Percentiles rank a stretch among this genome's conserved stretches.
Conservation (phyloP, 331 rosid species). For the Rosa hybrid region DNA sequence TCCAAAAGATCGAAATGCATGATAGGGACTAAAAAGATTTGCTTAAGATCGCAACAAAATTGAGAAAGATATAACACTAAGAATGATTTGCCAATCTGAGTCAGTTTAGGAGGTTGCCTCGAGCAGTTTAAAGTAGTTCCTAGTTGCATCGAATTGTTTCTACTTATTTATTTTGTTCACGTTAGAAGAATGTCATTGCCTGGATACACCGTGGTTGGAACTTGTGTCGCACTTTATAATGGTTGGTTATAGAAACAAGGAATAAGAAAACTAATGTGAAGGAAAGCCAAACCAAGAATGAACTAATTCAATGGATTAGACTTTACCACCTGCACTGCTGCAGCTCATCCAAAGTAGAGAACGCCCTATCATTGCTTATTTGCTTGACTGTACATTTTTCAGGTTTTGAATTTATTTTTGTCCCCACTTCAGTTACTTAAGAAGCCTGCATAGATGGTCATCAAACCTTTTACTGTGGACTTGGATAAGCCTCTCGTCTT, state of each 20-base stretch:
- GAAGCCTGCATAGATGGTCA: conserved; percentile 63
- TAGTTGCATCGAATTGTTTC: neutral
- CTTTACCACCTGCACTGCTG: neutral
- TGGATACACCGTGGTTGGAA: neutral
- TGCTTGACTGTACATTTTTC: neutral
- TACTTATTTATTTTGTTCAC: neutral
- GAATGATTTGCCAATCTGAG: neutral
- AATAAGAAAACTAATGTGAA: neutral
- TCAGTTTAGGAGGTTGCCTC: neutral
- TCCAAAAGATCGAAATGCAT: neutral
- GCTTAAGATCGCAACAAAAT: neutral
- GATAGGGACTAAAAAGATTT: neutral
- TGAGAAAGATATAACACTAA: neutral
- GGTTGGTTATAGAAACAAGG: neutral
- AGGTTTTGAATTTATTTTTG: neutral
- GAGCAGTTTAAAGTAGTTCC: neutral
- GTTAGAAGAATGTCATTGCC: neutral
- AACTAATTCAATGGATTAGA: neutral
- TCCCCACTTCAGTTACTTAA: conserved; percentile 12
- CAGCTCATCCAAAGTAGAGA: neutral
- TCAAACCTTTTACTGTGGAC: conserved; percentile 60
- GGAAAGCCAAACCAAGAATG: neutral
- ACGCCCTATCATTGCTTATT: neutral
- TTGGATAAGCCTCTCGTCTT: conserved; percentile 74
- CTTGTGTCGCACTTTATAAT: neutral